Conservation (phyloP, 176 grass and related monocot genomes). For the Lolium perenne region DNA sequence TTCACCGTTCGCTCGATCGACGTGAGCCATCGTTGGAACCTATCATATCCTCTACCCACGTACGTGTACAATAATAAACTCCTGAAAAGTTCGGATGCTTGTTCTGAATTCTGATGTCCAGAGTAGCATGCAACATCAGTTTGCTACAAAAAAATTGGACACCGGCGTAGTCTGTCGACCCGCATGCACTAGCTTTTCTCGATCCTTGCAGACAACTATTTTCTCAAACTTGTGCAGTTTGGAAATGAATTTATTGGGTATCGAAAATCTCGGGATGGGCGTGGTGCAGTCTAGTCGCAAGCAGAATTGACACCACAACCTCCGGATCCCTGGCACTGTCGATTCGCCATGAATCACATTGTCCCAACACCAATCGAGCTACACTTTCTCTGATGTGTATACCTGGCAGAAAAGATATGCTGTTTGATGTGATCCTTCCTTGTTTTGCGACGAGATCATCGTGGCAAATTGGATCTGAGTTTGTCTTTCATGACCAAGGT, state of each 20-base stretch:
- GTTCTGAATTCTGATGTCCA: background rate
- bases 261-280: background rate
- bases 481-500: background rate
- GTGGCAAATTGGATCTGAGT: background rate
- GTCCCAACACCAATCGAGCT: background rate
- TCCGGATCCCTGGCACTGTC: background rate
- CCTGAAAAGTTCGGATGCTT: too few species aligned
- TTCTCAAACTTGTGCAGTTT: too few species aligned
- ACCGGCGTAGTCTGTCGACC: too few species aligned
- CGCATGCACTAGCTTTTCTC: too few species aligned
- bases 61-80: too few species aligned
- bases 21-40: too few species aligned
- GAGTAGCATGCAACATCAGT: constrained; percentile 31
- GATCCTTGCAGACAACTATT: too few species aligned
- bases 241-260: constrained; percentile 12
- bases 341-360: constrained; percentile 43
- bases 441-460: background rate
- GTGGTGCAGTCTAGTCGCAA: background rate
- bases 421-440: constrained; percentile 24
- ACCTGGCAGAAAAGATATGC: background rate
- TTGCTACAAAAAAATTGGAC: constrained; percentile 8
- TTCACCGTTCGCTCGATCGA: too few species aligned
- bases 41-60: too few species aligned
- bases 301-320: constrained; percentile 27
- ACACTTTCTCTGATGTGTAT: background rate